These are phyloP conservation scores for Neurospora sp. DNA, from an alignment of 495 filamentous ascomycete species.

Conservation along the genomic window DNA sequence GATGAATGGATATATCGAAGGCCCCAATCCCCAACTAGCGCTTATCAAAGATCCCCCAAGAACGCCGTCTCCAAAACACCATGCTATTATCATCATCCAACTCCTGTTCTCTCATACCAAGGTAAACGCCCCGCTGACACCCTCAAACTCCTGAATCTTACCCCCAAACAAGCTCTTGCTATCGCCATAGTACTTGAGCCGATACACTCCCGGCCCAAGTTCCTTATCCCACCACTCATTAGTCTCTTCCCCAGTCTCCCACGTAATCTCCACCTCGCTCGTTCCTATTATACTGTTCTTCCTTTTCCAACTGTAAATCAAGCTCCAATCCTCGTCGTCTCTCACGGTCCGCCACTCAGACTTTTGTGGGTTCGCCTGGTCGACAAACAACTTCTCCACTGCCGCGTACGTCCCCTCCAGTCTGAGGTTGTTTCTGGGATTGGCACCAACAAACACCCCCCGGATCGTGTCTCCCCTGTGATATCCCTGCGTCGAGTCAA, in stretches of 20 bases:
- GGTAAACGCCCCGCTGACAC: constrained; percentile 57
- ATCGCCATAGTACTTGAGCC: constrained; percentile 80
- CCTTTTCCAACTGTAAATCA: constrained; percentile 74
- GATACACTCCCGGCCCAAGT: constrained; percentile 53
- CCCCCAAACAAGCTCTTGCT: constrained; percentile 55
- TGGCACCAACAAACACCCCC: constrained; percentile 74
- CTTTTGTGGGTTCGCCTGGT: constrained; percentile 13
- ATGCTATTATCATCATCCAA: neutral
- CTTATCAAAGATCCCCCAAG: neutral
- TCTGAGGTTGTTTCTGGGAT: constrained; percentile 78
- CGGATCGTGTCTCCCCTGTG: constrained; percentile 52
- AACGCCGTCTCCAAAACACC: neutral
- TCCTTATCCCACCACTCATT: constrained; percentile 35
- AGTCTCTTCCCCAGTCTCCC: constrained; percentile 60
- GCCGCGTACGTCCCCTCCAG: constrained; percentile 71
- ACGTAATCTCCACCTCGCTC: constrained; percentile 69
- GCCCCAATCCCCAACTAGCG: neutral
- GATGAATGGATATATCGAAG: neutral
- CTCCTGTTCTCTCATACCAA: constrained; percentile 13
- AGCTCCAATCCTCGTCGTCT: constrained; percentile 67
- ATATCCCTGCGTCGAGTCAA: constrained; percentile 38
- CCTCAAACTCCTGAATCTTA: constrained; percentile 64
- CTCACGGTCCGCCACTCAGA: constrained; percentile 53
- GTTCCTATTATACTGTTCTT: constrained; percentile 60
- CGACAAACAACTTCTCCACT: constrained; percentile 49